A percentile compares a stretch with the other conserved stretches of the same genome.
These are phyloP conservation scores for Discostella stelligeroides DNA, from an alignment of 108 stramenopile genomes.

Conservation along the genomic window DNA sequence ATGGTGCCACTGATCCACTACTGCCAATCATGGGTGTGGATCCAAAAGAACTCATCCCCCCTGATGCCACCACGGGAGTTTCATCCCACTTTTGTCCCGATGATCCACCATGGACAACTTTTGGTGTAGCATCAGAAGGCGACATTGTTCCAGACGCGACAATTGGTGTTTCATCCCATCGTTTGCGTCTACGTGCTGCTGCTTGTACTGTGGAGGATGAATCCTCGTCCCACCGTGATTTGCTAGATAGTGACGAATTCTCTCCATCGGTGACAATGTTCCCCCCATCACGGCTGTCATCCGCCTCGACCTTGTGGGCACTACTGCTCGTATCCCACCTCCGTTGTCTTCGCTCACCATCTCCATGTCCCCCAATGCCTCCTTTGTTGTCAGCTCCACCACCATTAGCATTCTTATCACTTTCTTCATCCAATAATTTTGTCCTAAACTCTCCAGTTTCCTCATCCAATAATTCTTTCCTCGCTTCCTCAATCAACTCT, in stretches of 20 bases:
- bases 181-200: slow-evolving; percentile 67
- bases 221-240: slow-evolving; percentile 80
- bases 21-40: slow-evolving; percentile 45
- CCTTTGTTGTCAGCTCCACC: slow-evolving; percentile 13
- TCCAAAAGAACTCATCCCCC: not conserved
- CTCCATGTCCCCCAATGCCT: slow-evolving; percentile 2
- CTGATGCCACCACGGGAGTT: slow-evolving; percentile 76
- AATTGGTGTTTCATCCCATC: slow-evolving; percentile 92
- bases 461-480: slow-evolving; percentile 59
- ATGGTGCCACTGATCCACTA: slow-evolving; percentile 16
- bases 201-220: slow-evolving; percentile 15
- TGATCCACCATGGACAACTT: slow-evolving; percentile 18
- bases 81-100: slow-evolving; percentile 76
- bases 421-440: too few relatives aligned
- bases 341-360: slow-evolving; percentile 15
- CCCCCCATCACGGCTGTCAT: slow-evolving; percentile 3
- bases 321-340: too few relatives aligned
- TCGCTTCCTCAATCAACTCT: slow-evolving; percentile 65
- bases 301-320: too few relatives aligned
- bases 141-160: slow-evolving; percentile 35
- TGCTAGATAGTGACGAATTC: slow-evolving; percentile 32
- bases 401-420: not conserved
- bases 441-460: slow-evolving; percentile 42
- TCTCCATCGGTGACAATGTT: slow-evolving; percentile 69
- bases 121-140: slow-evolving; percentile 68